Evolutionary conservation across 1,284 basidiomycete species (phyloP), one percentile per base, ranked within the genome.

Genomic region (Marasmius tenuissimus): DNA sequence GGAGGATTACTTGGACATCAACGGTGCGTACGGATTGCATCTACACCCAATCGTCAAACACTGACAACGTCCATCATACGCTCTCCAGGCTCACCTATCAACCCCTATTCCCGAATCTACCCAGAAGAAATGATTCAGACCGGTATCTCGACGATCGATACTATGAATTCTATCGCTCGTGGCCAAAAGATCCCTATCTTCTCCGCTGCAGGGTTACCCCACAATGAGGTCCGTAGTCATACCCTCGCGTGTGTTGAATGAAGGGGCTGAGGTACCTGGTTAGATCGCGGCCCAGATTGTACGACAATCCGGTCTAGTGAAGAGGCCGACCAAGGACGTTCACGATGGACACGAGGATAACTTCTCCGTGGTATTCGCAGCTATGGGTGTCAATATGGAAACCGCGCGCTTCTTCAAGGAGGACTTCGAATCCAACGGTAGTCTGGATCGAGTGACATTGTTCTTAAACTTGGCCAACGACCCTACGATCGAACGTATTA

Each of bases 41-140:
- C 53, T 42, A 35, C 60, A 18, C 60, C 61, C 27, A 27, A 4
- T 57, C 22, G 56, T 42, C 22, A 35, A 56, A 67, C 35, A 38
- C 8, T 55, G 20, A 39, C n/a, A 51, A n/a, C 57, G 49, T 62
- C 64, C 51, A 63, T 49, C 54, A 45, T 61, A 11, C n/a, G 62
- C 66, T 63, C 58, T 61, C 67, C 69, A 97, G 95, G 96, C 65
- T 97, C 96, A 6, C 97, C 97, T 56, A 99, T 99, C 81, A 99
- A 99, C 80, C 97, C 97, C 16, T 99, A 92, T 81, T 96, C 95
- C 65, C 96, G 97, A 75, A 98, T 98, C 79, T 99, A 99, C 81
- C 97, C 97, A 65, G 97, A 99, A 78, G 97, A 99, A 81, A 99
- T 99, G 97, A 99, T 99, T 69, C 97, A 99, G 78, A 99, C 97